Conservation (phyloP, 306 rosid genomes). For the Hippophae gyantsensis region DNA sequence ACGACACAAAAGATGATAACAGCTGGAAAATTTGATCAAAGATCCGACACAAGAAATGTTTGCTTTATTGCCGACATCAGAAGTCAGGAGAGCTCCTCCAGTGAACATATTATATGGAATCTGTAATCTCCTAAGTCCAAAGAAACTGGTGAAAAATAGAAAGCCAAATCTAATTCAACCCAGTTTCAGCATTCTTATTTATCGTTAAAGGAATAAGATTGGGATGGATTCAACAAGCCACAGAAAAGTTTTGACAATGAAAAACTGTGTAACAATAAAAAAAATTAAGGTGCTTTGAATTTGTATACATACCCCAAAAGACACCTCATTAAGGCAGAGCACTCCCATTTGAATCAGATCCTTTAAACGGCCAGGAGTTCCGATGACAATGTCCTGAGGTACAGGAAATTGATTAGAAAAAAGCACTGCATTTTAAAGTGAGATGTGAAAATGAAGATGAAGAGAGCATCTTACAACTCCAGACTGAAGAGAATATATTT, state of each 20-base stretch:
- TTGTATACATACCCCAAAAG: slow-evolving; percentile 64
- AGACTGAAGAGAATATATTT: slow-evolving; percentile 67
- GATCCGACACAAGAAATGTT: too few relatives aligned
- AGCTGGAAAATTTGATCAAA: too few relatives aligned
- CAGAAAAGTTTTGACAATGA: background rate
- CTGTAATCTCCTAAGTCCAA: too few relatives aligned
- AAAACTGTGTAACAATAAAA: background rate
- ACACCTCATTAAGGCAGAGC: slow-evolving; percentile 59
- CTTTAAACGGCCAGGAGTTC: slow-evolving; percentile 95
- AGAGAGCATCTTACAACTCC: slow-evolving; percentile 64
- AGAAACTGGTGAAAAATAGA: background rate
- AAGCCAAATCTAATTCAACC: background rate
- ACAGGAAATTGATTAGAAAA: background rate
- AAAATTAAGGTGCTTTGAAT: background rate
- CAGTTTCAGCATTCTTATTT: background rate
- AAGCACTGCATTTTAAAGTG: background rate
- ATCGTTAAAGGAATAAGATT: background rate
- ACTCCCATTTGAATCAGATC: slow-evolving; percentile 87
- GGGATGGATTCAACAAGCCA: background rate
- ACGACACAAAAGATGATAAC: too few relatives aligned
- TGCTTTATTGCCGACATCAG: too few relatives aligned
- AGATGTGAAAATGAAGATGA: slow-evolving; percentile 16
- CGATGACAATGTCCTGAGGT: slow-evolving; percentile 77
- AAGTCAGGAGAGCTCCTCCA: too few relatives aligned
- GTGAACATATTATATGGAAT: too few relatives aligned